These are phyloP conservation scores for Phytopythium vexans DNA, from an alignment of 352 stramenopile species.

Conservation along the genomic window DNA sequence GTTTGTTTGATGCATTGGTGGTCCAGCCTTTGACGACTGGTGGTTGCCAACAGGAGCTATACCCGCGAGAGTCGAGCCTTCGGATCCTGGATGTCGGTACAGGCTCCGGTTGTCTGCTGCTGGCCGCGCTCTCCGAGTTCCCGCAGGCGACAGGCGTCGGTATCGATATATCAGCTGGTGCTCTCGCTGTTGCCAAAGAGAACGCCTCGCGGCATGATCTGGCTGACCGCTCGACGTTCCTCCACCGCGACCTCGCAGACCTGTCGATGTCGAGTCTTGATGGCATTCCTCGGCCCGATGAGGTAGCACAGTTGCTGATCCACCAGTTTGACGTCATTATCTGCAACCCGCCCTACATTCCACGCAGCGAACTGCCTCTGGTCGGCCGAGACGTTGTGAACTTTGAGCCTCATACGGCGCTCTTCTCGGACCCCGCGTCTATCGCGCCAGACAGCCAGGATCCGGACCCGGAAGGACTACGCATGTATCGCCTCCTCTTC, in stretches of 20 bases:
- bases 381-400: slow-evolving; percentile 54
- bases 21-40: too few relatives aligned
- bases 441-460: slow-evolving; percentile 5
- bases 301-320: slow-evolving; percentile 11
- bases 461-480: slow-evolving; percentile 30
- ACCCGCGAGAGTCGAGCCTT: slow-evolving; percentile 29
- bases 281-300: background rate
- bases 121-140: slow-evolving; percentile 62
- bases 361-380: slow-evolving; percentile 43
- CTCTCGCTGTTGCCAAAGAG: slow-evolving; percentile 43
- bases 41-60: slow-evolving; percentile 13
- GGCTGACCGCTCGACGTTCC: slow-evolving; percentile 18
- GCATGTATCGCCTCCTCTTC: slow-evolving; percentile 48
- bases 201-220: slow-evolving; percentile 42
- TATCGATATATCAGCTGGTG: slow-evolving; percentile 51
- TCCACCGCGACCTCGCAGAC: slow-evolving; percentile 21
- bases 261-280: background rate
- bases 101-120: slow-evolving; percentile 60
- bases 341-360: slow-evolving; percentile 77
- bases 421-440: slow-evolving; percentile 56
- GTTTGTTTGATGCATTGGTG: background rate
- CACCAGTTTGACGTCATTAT: slow-evolving; percentile 65
- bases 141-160: slow-evolving; percentile 47
- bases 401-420: slow-evolving; percentile 65
- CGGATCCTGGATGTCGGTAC: slow-evolving; percentile 71